phyloP scores from a whole-genome alignment of 2,329 filamentous ascomycete species.

The Saccharata proteae region DNA sequence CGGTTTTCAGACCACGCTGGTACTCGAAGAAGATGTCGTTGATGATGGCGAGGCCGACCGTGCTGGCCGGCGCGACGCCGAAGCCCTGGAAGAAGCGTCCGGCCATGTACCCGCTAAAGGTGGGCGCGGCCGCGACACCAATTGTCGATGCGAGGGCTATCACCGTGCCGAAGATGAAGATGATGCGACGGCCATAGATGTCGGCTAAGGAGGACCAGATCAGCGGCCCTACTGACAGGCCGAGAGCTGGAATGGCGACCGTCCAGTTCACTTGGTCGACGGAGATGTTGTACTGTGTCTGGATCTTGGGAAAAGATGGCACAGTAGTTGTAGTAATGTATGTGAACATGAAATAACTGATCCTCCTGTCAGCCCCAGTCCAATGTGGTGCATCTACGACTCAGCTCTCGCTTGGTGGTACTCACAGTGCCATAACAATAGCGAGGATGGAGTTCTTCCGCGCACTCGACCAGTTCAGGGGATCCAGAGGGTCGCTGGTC shows the following conservation, averaged over 20 bases:
- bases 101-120: slow-evolving; percentile 42
- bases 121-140: slow-evolving; percentile 28
- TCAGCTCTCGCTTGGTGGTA: too few species aligned
- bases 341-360: slow-evolving; percentile 46
- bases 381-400: too few species aligned
- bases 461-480: slow-evolving; percentile 23
- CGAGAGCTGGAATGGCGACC: slow-evolving; percentile 33
- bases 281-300: slow-evolving; percentile 30
- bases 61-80: slow-evolving; percentile 41
- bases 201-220: slow-evolving; percentile 22
- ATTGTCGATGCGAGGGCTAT: slow-evolving; percentile 32
- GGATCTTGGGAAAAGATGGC: slow-evolving; percentile 39
- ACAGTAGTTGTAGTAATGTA: slow-evolving; percentile 46
- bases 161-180: slow-evolving; percentile 35
- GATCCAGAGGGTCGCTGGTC: slow-evolving; percentile 20
- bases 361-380: slow-evolving; percentile 1
- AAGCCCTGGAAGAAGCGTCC: slow-evolving; percentile 47
- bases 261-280: slow-evolving; percentile 41
- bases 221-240: slow-evolving; percentile 18
- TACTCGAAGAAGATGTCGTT: slow-evolving; percentile 46
- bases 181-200: slow-evolving; percentile 25
- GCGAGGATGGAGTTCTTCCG: slow-evolving; percentile 34
- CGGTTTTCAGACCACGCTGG: slow-evolving; percentile 43
- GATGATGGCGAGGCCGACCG: slow-evolving; percentile 43
- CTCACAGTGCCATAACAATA: slow-evolving; percentile 43